Evolutionary conservation across 148 eudicot genomes (phyloP).

Genomic region (Bassia scoparia): DNA sequence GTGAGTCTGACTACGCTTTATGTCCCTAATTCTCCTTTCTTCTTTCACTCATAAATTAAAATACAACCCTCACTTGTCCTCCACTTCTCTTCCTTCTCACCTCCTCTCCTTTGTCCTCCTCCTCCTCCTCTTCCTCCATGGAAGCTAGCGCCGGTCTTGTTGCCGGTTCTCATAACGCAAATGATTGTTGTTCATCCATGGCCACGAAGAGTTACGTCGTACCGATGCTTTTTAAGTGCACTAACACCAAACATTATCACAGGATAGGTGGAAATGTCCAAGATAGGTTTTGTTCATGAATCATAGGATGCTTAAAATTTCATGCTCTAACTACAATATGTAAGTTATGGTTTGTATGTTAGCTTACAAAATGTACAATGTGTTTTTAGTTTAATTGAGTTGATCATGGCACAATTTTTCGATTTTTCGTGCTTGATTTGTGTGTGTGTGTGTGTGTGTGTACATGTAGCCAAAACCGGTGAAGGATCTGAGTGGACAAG

Average conservation of each 20-base stretch:
- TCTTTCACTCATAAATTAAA: slow-evolving; percentile 46
- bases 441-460: background rate
- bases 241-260: too few species aligned
- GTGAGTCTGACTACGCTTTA: slow-evolving; percentile 30
- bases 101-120: background rate
- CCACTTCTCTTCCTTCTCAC: background rate
- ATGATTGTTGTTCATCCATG: slow-evolving; percentile 95
- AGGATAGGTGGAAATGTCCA: too few species aligned
- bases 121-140: slow-evolving; percentile 35
- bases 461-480: slow-evolving; percentile 76
- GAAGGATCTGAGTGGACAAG: slow-evolving; percentile 93
- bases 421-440: background rate
- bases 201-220: slow-evolving; percentile 81
- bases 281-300: too few species aligned
- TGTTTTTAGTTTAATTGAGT: background rate
- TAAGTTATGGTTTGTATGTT: too few species aligned
- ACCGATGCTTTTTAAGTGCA: background rate
- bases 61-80: slow-evolving; percentile 15
- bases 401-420: background rate
- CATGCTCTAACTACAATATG: too few species aligned
- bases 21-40: slow-evolving; percentile 14
- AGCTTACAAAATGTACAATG: too few species aligned
- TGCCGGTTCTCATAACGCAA: slow-evolving; percentile 96
- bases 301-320: too few species aligned
- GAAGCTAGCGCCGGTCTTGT: slow-evolving; percentile 98